Base-by-base conservation (phyloP, 2,329 filamentous ascomycete species). In the Arachnopeziza araneosa region DNA sequence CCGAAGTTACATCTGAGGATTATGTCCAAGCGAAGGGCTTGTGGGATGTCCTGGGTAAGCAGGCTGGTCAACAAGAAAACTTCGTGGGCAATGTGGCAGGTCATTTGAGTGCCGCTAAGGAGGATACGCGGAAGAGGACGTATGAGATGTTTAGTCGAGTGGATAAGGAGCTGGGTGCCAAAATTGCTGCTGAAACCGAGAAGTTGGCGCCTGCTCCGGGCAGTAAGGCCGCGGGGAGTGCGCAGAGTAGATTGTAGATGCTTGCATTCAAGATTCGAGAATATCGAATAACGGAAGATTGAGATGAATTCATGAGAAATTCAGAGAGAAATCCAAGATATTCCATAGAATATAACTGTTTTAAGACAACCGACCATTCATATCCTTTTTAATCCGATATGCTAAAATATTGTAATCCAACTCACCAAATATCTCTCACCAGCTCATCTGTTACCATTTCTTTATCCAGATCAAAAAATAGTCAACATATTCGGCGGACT, bases 141-240 rank as follows among this genome's bases (percentile, higher is more conserved):
- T 87, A 86, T 67, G 80, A 76, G 56, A 85, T 86, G 82, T 88
- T 86, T 71, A 69, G 71, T 50, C 77, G 76, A 52, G 82, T 87
- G n/a, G 79, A 85, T 64, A 63, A 73, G 10, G 77, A 77, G 19
- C 76, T 87, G 2, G 83, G 83, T 24, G 71, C 70, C 44, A 76
- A 79, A 14, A 81, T 87, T 67, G 75, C 77, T 69, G 74, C 77
- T 63, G 76, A 76, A 56, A 85, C 83, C 0, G 83, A 86, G 63
- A 71, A 68, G 59, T 56, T 66, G 55, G 68, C 67, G 1, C 64
- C 67, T 52, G 63, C 66, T 32, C 57, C 66, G 12, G 52, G 52
- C 12, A 44, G 36, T 19, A 44, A 44, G 36, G 36, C 36, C 17
- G 36, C 36, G 4, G 36, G 36, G 4, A 44, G 12, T 19, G 36